Conservation (phyloP, 2,329 filamentous ascomycete species). For the Aphanocladium album region DNA sequence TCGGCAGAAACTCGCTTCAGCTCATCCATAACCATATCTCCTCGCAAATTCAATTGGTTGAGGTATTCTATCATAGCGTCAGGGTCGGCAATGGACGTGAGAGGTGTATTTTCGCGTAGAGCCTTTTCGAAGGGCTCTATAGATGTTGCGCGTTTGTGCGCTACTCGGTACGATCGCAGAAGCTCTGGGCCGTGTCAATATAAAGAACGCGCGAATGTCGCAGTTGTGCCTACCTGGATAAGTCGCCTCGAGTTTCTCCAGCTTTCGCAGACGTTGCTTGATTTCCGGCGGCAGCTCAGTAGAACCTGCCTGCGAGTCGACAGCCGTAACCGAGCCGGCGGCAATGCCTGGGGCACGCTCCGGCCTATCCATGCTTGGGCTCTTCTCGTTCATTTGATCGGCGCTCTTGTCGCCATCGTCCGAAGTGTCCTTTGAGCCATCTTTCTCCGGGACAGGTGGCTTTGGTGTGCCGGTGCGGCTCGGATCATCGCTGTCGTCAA, state of each 20-base stretch:
- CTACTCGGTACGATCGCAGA: conserved; percentile 83
- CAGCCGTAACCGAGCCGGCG: conserved; percentile 12
- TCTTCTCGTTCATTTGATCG: conserved; percentile 14
- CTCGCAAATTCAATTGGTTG: conserved; percentile 76
- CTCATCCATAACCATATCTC: conserved; percentile 91
- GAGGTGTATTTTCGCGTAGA: conserved; percentile 84
- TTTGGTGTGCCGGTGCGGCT: conserved; percentile 58
- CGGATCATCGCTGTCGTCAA: conserved; percentile 73
- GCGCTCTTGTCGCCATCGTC: conserved; percentile 17
- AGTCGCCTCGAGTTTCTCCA: conserved; percentile 84
- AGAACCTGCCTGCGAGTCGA: conserved; percentile 16
- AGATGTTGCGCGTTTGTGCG: conserved; percentile 76
- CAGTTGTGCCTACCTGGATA: conserved; percentile 63
- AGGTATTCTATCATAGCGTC: conserved; percentile 83
- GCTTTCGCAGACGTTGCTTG: conserved; percentile 67
- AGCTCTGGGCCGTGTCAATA: conserved; percentile 54
- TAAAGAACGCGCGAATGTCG: background rate
- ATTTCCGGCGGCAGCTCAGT: conserved; percentile 69
- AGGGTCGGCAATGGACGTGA: conserved; percentile 83
- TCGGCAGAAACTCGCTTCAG: conserved; percentile 81
- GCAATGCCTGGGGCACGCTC: conserved; percentile 18
- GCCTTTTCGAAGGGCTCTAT: conserved; percentile 93
- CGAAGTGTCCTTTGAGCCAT: conserved; percentile 16
- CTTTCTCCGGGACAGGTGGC: conserved; percentile 34
- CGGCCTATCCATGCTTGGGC: background rate